Evolutionary conservation across 129 eudicot genomes (phyloP), one percentile per base, ranked within the genome.

Genomic region (Logfia minima): DNA sequence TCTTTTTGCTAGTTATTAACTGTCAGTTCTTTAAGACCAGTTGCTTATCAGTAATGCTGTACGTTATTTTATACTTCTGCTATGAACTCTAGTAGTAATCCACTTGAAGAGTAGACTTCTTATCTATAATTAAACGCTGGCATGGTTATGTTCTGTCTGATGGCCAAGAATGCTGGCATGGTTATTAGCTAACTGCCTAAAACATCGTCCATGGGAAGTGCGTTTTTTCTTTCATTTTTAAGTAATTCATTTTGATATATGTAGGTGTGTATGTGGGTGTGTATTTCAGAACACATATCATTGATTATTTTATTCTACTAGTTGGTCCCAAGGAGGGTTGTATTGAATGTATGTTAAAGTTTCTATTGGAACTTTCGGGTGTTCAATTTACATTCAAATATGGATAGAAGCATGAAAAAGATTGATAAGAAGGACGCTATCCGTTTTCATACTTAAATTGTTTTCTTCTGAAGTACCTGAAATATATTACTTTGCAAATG

Each of bases 91-190:
- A 29, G 35, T 66, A 77, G 28, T 32, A 17, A 21, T 17, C 22
- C 52, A 48, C 75, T 22, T 67, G 24, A 56, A 68, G 43, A 37
- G 68, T 56, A 35, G 37, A 68, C 5, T 56, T 67, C 21, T 23
- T 24, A 48, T 65, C 31, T 68, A 22, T 55, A 77, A 68, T n/a
- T 17, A 9, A 62, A 4, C 3, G 43, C 11, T 68, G 72, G 8
- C 37, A 48, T 65, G 59, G 65, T 65, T 76, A 76, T 75, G 29
- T 37, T 55, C 53, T 77, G n/a, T 68, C 26, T 69, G 60, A 41
- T 34, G 56, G 68, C 58, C 56, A 56, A 68, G n/a, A 68, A 53
- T 24, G 59, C 43, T 24, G 75, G 35, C 68, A 18, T 4, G 51
- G 53, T 76, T 21, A 19, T 19, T 32, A 31, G 26, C 39, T 19